Percentiles rank a stretch among this genome's conserved stretches.
Conservation (phyloP, 2,329 filamentous ascomycete species). For the Fusarium abutilonis region DNA sequence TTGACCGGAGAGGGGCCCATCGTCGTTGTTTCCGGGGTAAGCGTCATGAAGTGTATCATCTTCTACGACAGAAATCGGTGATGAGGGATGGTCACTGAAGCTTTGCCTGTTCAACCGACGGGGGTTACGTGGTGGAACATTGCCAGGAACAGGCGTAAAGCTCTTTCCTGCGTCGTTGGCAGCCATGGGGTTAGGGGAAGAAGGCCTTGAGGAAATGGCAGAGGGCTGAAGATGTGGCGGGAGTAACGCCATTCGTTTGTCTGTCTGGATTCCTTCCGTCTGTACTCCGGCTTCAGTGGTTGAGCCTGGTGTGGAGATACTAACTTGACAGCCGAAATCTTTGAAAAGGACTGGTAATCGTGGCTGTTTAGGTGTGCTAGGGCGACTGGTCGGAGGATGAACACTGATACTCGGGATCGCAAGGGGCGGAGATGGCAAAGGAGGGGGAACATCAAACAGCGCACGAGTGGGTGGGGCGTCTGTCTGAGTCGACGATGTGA, state of each 20-base stretch:
- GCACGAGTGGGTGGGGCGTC: conserved; percentile 42
- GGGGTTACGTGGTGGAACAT: conserved; percentile 68
- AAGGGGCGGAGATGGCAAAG: conserved; percentile 53
- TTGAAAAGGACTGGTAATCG: conserved; percentile 83
- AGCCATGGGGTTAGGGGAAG: conserved; percentile 59
- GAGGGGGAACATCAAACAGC: not conserved
- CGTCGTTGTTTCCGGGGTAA: conserved; percentile 83
- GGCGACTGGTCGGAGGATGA: conserved; percentile 85
- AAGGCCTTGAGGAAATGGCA: conserved; percentile 70
- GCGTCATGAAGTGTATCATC: conserved; percentile 63
- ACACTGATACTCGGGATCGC: conserved; percentile 88
- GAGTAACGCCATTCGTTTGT: conserved; percentile 77
- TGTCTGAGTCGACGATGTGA: conserved; percentile 71
- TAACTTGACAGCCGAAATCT: conserved; percentile 85
- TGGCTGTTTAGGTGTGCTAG: conserved; percentile 79
- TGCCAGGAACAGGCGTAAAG: conserved; percentile 63
- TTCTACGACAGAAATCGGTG: conserved; percentile 55
- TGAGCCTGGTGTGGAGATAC: conserved; percentile 41
- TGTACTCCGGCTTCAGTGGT: conserved; percentile 66
- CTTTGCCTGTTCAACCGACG: conserved; percentile 62
- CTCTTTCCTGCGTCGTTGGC: conserved; percentile 49
- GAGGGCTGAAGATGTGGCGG: conserved; percentile 84
- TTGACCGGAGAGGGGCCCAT: conserved; percentile 73
- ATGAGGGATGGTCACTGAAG: conserved; percentile 61
- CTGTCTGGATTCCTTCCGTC: conserved; percentile 90